Base-by-base conservation (phyloP, 768 basidiomycete species). In the Mycena capillaripes region DNA sequence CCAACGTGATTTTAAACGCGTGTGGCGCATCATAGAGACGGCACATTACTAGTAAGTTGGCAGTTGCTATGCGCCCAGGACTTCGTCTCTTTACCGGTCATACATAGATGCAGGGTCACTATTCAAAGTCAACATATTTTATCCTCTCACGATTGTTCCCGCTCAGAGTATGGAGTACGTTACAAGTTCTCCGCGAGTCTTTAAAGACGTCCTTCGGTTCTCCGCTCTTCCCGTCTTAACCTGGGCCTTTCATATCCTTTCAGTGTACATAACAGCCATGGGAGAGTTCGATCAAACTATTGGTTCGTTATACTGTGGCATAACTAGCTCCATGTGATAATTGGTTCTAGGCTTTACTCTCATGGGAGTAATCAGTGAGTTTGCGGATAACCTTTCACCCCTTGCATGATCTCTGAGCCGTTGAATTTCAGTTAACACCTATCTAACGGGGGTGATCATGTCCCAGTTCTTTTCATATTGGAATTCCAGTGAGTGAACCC, bases 381-480 rank as follows among this genome's bases (percentile, higher is more conserved):
- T 8, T 23, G 23, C n/a, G 46, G 52, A 21, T 29, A 14, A 10
- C 52, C 52, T 53, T 48, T 48, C 23, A 48, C n/a, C n/a, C 46
- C n/a, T n/a, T 25, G n/a, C 46, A 48, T 23, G 46, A 48, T 48
- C 46, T 48, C 46, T 8, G 23, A 48, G 46, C 8, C 46, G 46
- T 48, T 23, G 46, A 12, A 9, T 48, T 25, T 53, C 52, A 53
- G 52, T 53, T 25, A 53, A 53, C 27, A 53, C 52, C 16, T 32
- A 23, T 11, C 48, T 63, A 25, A 36, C 48, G 36, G 56, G 56
- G 7, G 42, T 69, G 9, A 52, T 59, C 32, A 38, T 40, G 58
- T 52, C 67, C 17, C 67, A 69, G 27, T 69, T 69, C 58, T 69
- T 38, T 10, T 34, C 57, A n/a, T 69, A 69, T 42, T 69, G 67